Evolutionary conservation across 331 rosid genomes (phyloP).

Genomic region (Dryas integrifolia): DNA sequence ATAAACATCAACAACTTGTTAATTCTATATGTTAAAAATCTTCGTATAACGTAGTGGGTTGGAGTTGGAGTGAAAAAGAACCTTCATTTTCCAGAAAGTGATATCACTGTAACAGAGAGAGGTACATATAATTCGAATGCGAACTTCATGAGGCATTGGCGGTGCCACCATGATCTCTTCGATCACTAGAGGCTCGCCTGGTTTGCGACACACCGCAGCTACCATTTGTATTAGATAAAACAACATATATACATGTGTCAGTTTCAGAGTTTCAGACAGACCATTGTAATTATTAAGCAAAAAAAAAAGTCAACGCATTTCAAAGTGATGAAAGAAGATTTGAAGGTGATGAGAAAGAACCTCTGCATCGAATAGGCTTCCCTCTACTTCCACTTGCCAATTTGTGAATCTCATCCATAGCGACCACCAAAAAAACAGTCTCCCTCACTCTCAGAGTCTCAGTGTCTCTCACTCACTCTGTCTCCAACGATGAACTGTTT

Average conservation of each 20-base stretch:
- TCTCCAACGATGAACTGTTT: too few species aligned
- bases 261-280: neutral
- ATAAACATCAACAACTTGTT: neutral
- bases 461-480: too few species aligned
- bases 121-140: slow-evolving; percentile 68
- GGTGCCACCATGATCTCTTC: slow-evolving; percentile 82
- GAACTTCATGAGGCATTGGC: slow-evolving; percentile 66
- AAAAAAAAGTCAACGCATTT: too few species aligned
- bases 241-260: neutral
- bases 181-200: slow-evolving; percentile 59
- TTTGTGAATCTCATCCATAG: slow-evolving; percentile 30
- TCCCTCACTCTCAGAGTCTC: too few species aligned
- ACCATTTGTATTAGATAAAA: neutral
- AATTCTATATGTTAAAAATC: neutral
- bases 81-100: slow-evolving; percentile 73
- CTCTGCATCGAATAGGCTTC: slow-evolving; percentile 63
- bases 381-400: slow-evolving; percentile 34
- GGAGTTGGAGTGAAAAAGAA: slow-evolving; percentile 9
- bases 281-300: too few species aligned
- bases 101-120: slow-evolving; percentile 81
- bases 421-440: neutral
- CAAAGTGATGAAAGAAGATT: too few species aligned
- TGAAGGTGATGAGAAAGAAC: slow-evolving; percentile 15
- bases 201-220: slow-evolving; percentile 73
- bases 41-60: neutral